Evolutionary conservation across 164 flowering plant species (phyloP), one percentile per base, ranked within the genome.

Genomic region (Aristolochia contorta): DNA sequence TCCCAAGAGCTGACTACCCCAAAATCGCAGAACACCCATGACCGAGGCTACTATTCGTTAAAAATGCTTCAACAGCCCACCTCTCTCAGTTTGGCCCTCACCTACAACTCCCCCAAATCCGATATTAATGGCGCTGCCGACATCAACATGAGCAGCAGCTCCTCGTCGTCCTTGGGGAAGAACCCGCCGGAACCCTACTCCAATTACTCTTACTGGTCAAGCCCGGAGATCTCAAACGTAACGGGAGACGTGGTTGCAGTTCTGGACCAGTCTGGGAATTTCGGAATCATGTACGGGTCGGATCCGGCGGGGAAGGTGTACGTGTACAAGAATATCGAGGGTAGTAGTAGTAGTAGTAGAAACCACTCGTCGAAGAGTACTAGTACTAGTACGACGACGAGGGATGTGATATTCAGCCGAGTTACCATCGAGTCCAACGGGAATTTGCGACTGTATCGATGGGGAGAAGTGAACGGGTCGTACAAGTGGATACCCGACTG

Each of bases 31-130:
- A 69, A 84, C n/a, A 48, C 75, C 4, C 54, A 54, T 18, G 21
- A 41, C 33, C 80, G 79, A 6, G 87, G 87, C 30, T 85, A 79
- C 67, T 87, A 78, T 65, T 60, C 93, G 1, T 75, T 92, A n/a
- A 84, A 85, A 69, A 89, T 91, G 96, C 77, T 88, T 6, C 96
- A 89, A 54, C 84, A 91, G 61, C 77, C 82, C 23, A 89, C 86
- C 18, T 88, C 98, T 1, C 70, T 89, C 0, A 86, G 82, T 75
- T 82, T 91, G 2, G 94, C 73, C 0, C 72, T 91, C 37, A 81
- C 85, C 16, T 86, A 81, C 71, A 88, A 80, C 71, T 61, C 77
- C 60, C 85, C 87, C 0, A 77, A 75, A 33, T 52, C 77, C 10
- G 60, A 62, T 16, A 15, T 30, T 12, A 33, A 54, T 16, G 21